Evolutionary conservation across 2,329 filamentous ascomycete genomes (phyloP).

Genomic region (Mariannaea sp.): DNA sequence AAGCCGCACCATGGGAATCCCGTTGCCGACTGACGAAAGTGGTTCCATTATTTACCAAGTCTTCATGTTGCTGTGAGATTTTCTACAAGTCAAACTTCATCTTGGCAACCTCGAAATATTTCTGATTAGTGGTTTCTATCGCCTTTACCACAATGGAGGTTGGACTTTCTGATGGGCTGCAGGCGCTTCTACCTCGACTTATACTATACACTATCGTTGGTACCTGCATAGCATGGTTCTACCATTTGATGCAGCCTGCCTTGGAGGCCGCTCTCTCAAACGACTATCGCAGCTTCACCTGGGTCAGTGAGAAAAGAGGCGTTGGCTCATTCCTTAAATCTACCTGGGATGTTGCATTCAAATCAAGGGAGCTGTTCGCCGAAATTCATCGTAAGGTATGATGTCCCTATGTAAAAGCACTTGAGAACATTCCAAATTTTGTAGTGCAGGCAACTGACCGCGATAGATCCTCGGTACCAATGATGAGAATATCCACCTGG

Average conservation of each 20-base stretch:
- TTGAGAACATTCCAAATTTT: not conserved
- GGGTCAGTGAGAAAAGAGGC: constrained; percentile 20
- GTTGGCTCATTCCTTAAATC: constrained; percentile 17
- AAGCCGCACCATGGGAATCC: not conserved
- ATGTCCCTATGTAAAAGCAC: not conserved
- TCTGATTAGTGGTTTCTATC: not conserved
- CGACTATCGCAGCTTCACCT: constrained; percentile 15
- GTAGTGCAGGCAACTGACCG: not conserved
- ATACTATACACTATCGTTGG: constrained; percentile 12
- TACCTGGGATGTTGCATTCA: constrained; percentile 18
- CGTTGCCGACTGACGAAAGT: not conserved
- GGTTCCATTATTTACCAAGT: not conserved
- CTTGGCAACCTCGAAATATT: not conserved
- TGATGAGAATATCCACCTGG: constrained; percentile 18
- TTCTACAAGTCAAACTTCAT: not conserved
- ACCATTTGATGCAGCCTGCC: constrained; percentile 19
- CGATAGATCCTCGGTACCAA: constrained; percentile 14
- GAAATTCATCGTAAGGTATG: constrained; percentile 15
- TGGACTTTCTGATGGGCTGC: not conserved
- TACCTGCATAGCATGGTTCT: constrained; percentile 16
- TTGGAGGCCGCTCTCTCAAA: constrained; percentile 15
- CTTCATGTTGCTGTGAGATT: not conserved
- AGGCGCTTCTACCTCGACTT: constrained; percentile 12
- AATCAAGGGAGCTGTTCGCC: constrained; percentile 15
- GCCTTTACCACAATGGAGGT: constrained; percentile 1